Conservation (phyloP, 2,329 filamentous ascomycete species). For the Proliferodiscus dingleyae region DNA sequence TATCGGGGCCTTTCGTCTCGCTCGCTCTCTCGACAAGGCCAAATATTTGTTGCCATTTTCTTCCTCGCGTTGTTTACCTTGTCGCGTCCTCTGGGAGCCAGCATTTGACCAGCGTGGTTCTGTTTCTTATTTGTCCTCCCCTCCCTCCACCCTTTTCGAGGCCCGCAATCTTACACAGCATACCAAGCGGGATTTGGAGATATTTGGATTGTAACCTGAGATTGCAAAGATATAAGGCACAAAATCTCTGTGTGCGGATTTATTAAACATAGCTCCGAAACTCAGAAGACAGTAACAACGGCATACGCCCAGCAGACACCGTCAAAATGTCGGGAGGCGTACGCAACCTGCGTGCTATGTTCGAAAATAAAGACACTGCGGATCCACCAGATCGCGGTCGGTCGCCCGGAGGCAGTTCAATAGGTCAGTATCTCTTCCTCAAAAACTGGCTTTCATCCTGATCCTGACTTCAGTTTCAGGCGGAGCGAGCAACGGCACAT, state of each 20-base stretch:
- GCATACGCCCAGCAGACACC: neutral
- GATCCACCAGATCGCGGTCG: conserved; percentile 55
- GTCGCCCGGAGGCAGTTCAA: conserved; percentile 50
- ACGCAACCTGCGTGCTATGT: conserved; percentile 72
- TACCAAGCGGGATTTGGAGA: too few species aligned
- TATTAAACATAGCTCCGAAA: neutral
- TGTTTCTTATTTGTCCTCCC: too few species aligned
- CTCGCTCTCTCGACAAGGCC: too few species aligned
- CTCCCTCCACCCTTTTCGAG: too few species aligned
- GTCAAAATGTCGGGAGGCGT: conserved; percentile 28
- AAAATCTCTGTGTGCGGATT: neutral
- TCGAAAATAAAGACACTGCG: conserved; percentile 67
- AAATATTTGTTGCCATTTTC: too few species aligned
- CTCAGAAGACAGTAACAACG: neutral
- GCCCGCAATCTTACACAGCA: too few species aligned
- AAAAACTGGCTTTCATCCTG: neutral
- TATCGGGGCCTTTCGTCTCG: too few species aligned
- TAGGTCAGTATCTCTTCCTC: conserved; percentile 35
- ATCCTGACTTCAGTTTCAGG: conserved; percentile 18
- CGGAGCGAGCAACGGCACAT: conserved; percentile 33
- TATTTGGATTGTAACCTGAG: too few species aligned
- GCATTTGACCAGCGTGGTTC: too few species aligned
- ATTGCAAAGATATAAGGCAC: too few species aligned
- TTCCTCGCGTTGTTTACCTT: too few species aligned
- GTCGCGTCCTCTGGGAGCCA: too few species aligned